A percentile compares a stretch with the other conserved stretches of the same genome.
Evolutionary conservation across 1,139 yeast species (phyloP).

Genomic region (Nakaseomyces nivariensis): DNA sequence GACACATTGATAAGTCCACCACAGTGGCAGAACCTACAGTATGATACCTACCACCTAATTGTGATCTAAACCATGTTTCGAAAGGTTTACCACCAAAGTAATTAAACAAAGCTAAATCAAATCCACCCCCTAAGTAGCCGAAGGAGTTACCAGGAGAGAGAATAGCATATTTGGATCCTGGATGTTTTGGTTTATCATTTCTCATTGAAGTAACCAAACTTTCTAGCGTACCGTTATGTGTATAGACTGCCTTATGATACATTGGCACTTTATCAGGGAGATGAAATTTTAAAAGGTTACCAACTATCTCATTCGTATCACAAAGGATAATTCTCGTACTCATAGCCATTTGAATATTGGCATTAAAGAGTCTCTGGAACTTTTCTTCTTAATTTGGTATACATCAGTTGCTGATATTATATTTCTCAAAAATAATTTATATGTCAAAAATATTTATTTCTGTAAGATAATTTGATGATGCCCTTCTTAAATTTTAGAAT

Average conservation of each 20-base stretch:
- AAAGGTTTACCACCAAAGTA: slow-evolving; percentile 28
- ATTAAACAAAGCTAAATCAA: slow-evolving; percentile 36
- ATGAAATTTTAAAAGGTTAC: neutral
- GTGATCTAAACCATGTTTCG: slow-evolving; percentile 24
- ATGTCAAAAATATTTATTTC: too few relatives aligned
- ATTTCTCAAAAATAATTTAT: too few relatives aligned
- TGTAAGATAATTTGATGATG: too few relatives aligned
- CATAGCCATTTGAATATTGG: neutral
- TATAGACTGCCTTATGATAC: neutral
- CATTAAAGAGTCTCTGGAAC: neutral
- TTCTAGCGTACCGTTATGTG: slow-evolving; percentile 12
- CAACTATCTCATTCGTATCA: slow-evolving; percentile 15
- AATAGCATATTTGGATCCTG: slow-evolving; percentile 19
- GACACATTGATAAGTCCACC: slow-evolving; percentile 14
- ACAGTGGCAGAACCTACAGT: slow-evolving; percentile 22
- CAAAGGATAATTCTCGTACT: slow-evolving; percentile 13
- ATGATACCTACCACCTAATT: slow-evolving; percentile 19
- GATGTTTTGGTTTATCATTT: slow-evolving; percentile 1
- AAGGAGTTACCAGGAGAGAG: slow-evolving; percentile 47
- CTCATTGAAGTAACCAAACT: slow-evolving; percentile 7
- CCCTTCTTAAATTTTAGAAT: too few relatives aligned
- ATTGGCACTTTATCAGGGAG: neutral
- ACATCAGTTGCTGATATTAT: too few relatives aligned
- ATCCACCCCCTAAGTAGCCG: slow-evolving; percentile 45
- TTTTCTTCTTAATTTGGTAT: too few relatives aligned